Base-by-base conservation (phyloP, 768 basidiomycete genomes). In the Serendipita sp. region DNA sequence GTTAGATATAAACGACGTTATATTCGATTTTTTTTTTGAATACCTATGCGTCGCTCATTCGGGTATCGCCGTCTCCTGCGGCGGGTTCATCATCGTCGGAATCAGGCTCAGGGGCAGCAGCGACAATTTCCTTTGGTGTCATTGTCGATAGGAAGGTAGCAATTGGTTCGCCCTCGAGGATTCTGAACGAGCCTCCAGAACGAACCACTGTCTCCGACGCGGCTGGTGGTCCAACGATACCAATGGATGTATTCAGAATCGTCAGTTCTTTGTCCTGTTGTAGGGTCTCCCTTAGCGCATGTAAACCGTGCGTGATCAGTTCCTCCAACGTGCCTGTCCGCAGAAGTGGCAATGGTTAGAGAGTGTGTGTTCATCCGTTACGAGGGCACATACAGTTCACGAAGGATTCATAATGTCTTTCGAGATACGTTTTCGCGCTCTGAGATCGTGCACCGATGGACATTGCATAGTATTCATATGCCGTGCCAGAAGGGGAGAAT, bases 181-280 rank as follows among this genome's bases (percentile, higher is more conserved):
- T 92, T 63, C 88, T 83, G 82, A 96, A 96, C 58, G 70, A 72
- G 18, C 85, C 84, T 67, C 77, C 78, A 32, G 80, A 76, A 2
- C 79, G 77, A 16, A 78, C 72, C n/a, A 71, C 69, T 18, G 77
- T 76, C 75, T 91, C 85, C 66, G 84, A 76, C 38, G 74, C 71
- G 69, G 85, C 82, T 35, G 79, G 75, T 10, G 87, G 81, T 8
- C 95, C 95, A 66, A 97, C 80, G 71, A 99, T 89, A 35, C 92
- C 94, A 69, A 98, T 85, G 1, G 90, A 92, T 1, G 96, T 99
- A 78, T 99, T 99, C 73, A 88, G 84, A 69, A 86, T 77, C 16
- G 86, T 93, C 65, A 98, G 85, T 71, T 90, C 92, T 75, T 99
- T 99, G 78, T 98, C 96, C 72, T 99, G 96, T 71, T 98, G 96